Base-by-base conservation (phyloP, 768 basidiomycete genomes). In the Harrya chromipes region DNA sequence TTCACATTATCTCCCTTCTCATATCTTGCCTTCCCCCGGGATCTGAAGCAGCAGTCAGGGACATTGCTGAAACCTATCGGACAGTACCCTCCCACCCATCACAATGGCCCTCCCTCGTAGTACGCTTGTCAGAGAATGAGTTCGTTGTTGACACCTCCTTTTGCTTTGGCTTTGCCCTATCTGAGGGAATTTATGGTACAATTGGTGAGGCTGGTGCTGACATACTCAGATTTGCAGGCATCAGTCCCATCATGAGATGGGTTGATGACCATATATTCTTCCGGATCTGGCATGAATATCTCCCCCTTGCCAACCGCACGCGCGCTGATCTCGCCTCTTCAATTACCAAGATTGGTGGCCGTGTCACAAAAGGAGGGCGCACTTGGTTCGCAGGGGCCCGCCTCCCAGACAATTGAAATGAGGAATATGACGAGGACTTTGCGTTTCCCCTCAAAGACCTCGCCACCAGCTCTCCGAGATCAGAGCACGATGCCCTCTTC, bases 21-120 rank as follows among this genome's bases (percentile, higher is more conserved):
- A 7, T 27, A 6, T 3, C 26, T 27, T 4, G 4, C 26, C 40
- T 50, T 0, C 53, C 45, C 0, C 20, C 33, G 0, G 37, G 53
- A 0, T 29, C 29, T 0, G 45, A 52, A 13, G 50, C 21, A 0
- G 46, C 50, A 0, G 12, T 55, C 0, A 0, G 8, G 0, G 39
- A 55, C 10, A 23, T 52, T 0, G 17, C 39, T 0, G 46, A 55
- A 5, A 43, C 46, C 0, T 54, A 54, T 4, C 5, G n/a, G 0
- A 70, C 62, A 0, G 55, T 75, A 0, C 71, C 70, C 0, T 35
- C 71, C 0, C 54, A 60, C 10, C 61, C 52, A 0, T 55, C 55
- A 0, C 75, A 76, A 34, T 75, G 70, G 72, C 69, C 72, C 0
- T 69, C 63, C 0, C 33, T 62, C 0, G 69, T 74, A 0, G 58